Evolutionary conservation across 2,329 filamentous ascomycete genomes (phyloP).

Genomic region (Mycocentrospora acerina): DNA sequence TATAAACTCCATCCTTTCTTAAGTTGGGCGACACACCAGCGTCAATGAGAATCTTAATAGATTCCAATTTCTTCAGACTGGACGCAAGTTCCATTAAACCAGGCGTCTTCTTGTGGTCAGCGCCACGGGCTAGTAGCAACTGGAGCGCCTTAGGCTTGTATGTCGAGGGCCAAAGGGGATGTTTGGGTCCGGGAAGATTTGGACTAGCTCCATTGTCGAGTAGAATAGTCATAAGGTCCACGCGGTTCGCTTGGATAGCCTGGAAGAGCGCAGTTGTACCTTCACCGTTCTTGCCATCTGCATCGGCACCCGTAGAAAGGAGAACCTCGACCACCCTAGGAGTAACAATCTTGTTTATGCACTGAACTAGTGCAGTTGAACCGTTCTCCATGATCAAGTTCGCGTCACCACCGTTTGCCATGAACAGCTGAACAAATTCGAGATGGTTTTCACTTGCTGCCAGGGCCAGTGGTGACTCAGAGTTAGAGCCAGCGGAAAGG

Average conservation of each 20-base stretch:
- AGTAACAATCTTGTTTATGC: constrained; percentile 61
- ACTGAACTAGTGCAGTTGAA: constrained; percentile 61
- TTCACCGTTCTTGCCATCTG: constrained; percentile 61
- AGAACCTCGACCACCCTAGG: constrained; percentile 59
- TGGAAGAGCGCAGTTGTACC: constrained; percentile 66
- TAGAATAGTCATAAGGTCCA: constrained; percentile 57
- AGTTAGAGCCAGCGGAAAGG: constrained; percentile 44
- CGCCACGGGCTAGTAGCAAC: constrained; percentile 60
- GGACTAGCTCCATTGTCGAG: constrained; percentile 64
- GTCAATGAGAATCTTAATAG: constrained; percentile 58
- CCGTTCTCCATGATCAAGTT: constrained; percentile 57
- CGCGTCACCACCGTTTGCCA: constrained; percentile 63
- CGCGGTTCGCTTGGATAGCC: constrained; percentile 58
- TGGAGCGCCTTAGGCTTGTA: constrained; percentile 61
- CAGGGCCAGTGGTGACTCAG: constrained; percentile 58
- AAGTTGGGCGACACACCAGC: constrained; percentile 62
- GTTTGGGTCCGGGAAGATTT: constrained; percentile 68
- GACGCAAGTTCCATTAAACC: constrained; percentile 66
- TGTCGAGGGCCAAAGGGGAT: constrained; percentile 67
- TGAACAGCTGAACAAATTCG: constrained; percentile 60
- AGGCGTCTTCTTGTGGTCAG: constrained; percentile 60
- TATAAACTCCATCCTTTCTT: constrained; percentile 67
- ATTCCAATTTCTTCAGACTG: constrained; percentile 65
- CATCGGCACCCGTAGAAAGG: constrained; percentile 60
- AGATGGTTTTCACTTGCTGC: constrained; percentile 56